These are phyloP conservation scores for Fraxinus pennsylvanica DNA, from an alignment of 257 asterid genomes.

Conservation along the genomic window DNA sequence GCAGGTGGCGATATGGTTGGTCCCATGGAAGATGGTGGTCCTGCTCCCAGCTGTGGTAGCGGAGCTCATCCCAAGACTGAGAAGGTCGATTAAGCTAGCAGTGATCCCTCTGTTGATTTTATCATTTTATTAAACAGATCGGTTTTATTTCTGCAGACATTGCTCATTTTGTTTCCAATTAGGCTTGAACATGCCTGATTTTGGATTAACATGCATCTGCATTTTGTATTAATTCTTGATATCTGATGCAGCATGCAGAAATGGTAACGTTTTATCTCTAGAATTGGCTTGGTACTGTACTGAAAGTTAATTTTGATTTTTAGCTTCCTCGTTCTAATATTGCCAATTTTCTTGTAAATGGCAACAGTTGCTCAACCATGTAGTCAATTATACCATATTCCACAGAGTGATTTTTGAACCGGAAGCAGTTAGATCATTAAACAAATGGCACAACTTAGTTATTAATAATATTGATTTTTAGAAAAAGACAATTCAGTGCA, in stretches of 20 bases:
- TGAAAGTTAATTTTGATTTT: no score
- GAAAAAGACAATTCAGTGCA: no score
- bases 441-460: no score
- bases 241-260: neutral
- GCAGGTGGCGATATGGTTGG: conserved; percentile 44
- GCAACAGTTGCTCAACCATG: no score
- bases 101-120: neutral
- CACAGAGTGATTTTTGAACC: no score
- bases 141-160: neutral
- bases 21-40: conserved; percentile 56
- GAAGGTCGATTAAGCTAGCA: conserved; percentile 49
- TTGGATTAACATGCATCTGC: neutral
- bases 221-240: neutral
- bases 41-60: conserved; percentile 39
- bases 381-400: no score
- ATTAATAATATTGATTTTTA: no score
- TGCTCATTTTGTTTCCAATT: neutral
- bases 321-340: no score
- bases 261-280: neutral
- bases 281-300: neutral
- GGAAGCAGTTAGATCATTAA: no score
- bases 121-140: neutral
- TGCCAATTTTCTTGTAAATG: no score
- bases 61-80: conserved; percentile 67
- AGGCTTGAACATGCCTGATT: neutral